These are phyloP conservation scores for Aureobasidium zeae DNA, from an alignment of 2,329 filamentous ascomycete genomes.

Conservation along the genomic window DNA sequence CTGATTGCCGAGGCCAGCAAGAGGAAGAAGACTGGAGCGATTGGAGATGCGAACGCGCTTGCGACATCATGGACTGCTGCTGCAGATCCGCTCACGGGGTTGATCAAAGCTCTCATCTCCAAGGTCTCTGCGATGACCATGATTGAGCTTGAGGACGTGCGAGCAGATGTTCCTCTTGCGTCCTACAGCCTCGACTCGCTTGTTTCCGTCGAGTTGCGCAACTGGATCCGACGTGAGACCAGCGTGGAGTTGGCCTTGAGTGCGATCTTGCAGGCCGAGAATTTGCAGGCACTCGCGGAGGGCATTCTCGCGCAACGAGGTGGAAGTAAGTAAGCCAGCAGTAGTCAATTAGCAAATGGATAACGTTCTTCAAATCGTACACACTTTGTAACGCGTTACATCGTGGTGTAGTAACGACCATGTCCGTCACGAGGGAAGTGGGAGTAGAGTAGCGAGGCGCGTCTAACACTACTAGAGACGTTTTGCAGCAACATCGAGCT, in stretches of 20 bases:
- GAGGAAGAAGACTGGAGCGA: not conserved
- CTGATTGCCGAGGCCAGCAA: not conserved
- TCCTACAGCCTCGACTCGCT: slow-evolving; percentile 16
- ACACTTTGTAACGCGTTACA: too few relatives aligned
- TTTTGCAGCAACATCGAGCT: too few relatives aligned
- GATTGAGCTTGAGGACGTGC: not conserved
- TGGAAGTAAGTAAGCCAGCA: too few relatives aligned
- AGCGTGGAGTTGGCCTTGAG: not conserved
- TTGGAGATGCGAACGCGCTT: not conserved
- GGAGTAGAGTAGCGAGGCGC: too few relatives aligned
- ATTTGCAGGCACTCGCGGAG: not conserved
- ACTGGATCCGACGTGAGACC: not conserved
- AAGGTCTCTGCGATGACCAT: not conserved
- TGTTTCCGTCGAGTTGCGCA: slow-evolving; percentile 16
- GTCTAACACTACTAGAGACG: too few relatives aligned
- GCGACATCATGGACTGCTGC: not conserved
- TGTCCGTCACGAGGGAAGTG: too few relatives aligned
- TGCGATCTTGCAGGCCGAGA: not conserved
- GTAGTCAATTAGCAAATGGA: too few relatives aligned
- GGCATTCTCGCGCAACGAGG: not conserved
- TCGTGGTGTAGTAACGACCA: too few relatives aligned
- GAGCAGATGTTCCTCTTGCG: not conserved
- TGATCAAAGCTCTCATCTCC: not conserved
- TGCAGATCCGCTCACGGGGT: not conserved
- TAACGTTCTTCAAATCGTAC: too few relatives aligned